phyloP scores from a whole-genome alignment of 495 filamentous ascomycete species.

The Penicilliopsis zonata region DNA sequence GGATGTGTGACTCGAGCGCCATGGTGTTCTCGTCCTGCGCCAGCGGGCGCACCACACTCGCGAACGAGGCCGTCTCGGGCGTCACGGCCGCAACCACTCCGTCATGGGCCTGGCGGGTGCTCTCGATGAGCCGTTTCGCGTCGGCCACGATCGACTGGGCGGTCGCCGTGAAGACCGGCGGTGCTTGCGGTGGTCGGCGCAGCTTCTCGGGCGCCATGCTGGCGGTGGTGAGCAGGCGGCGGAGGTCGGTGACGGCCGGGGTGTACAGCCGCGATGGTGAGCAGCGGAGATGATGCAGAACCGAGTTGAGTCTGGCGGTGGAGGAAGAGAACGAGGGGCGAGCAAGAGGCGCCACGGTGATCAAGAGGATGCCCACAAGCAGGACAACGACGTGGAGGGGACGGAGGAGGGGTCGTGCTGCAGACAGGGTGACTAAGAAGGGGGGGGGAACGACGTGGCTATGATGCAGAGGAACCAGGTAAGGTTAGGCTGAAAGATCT shows the following conservation, averaged over 20 bases:
- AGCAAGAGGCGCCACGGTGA: conserved; percentile 69
- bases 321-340: conserved; percentile 36
- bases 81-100: conserved; percentile 57
- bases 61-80: conserved; percentile 53
- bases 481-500: too few species aligned
- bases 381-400: conserved; percentile 45
- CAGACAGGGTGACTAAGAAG: conserved; percentile 3
- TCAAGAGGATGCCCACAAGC: conserved; percentile 40
- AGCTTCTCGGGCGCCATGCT: conserved; percentile 54
- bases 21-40: conserved; percentile 55
- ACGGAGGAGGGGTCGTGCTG: conserved; percentile 17
- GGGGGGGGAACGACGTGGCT: neutral
- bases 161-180: conserved; percentile 78
- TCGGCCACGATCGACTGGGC: conserved; percentile 63
- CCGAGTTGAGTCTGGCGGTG: conserved; percentile 31
- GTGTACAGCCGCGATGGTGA: conserved; percentile 19
- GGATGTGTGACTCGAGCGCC: conserved; percentile 45
- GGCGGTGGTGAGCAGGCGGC: conserved; percentile 43
- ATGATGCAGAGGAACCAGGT: conserved; percentile 4
- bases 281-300: conserved; percentile 49
- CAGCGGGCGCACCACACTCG: conserved; percentile 50
- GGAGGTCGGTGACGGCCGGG: conserved; percentile 8
- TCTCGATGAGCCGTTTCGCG: conserved; percentile 60
- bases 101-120: conserved; percentile 59
- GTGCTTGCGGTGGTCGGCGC: conserved; percentile 67